Base-by-base conservation (phyloP, 2,329 filamentous ascomycete species). In the Exophiala alcalophila region DNA sequence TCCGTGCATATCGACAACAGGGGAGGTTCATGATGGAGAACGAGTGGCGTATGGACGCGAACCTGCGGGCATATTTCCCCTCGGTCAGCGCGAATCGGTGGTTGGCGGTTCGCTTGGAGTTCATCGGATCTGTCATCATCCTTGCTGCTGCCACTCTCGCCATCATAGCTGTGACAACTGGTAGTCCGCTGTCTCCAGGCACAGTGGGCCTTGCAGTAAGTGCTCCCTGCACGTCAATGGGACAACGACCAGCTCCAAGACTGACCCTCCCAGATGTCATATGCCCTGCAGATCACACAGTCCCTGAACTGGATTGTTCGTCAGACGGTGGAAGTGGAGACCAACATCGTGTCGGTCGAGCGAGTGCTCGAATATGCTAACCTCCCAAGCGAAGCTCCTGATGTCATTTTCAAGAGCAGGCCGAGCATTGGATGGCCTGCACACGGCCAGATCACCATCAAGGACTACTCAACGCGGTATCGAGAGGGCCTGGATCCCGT, bases 271-370 rank as follows among this genome's bases (percentile, higher is more conserved):
- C 26, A 54, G 51, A 95, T 98, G 89, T 95, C 91, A 32, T 96
- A 97, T 67, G 92, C 90, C 26, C 77, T 98, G 52, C 88, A 96
- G 69, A 97, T 98, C 61, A 98, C 92, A 1, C 86, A 91, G 55
- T 95, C 90, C 24, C 77, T 98, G 59, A 98, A 97, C 72, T 98
- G 92, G 92, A 96, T 98, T 60, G 92, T 98, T 37, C 82, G 94
- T 46, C 92, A 98, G 68, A 96, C 90, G 0, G 92, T 98, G 23
- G 94, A 98, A 66, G 92, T 98, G n/a, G 94, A 98, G 73, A 97
- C 91, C n/a, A 98, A 98, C 67, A 98, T 98, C 60, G 91, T 98
- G 31, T 95, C 91, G 7, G 92, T 98, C 25, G 92, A 98, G 74
- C 85, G 92, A 60, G 90, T 98, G 33, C 81, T 98, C 35, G 94